These are phyloP conservation scores for Mortierella sp. DNA, from an alignment of 371 early-diverging fungal species.

Conservation along the genomic window DNA sequence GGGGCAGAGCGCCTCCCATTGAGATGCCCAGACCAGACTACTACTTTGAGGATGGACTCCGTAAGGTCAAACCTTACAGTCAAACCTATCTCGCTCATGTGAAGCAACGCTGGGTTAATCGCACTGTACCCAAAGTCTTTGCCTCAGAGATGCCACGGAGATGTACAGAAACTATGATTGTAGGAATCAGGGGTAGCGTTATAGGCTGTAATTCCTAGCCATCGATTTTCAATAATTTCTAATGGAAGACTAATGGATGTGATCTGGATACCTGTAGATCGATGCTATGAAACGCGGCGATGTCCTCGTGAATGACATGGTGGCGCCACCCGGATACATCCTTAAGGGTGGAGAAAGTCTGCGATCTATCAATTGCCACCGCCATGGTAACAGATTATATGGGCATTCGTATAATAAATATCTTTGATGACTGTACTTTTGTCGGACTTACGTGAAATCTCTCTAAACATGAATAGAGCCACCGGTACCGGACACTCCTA, in stretches of 20 bases:
- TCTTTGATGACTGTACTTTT: background rate
- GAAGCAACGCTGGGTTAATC: constrained; percentile 47
- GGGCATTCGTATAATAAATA: background rate
- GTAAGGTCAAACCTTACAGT: constrained; percentile 42
- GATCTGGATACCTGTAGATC: constrained; percentile 12
- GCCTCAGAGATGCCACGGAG: constrained; percentile 55
- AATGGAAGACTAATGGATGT: too few species aligned
- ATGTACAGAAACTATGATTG: constrained; percentile 47
- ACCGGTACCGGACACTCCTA: constrained; percentile 42
- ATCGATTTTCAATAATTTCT: background rate
- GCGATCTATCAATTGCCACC: constrained; percentile 46
- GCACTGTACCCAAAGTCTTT: constrained; percentile 49
- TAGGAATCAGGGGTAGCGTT: constrained; percentile 6
- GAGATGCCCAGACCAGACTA: constrained; percentile 37
- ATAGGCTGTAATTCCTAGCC: too few species aligned
- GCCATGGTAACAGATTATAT: constrained; percentile 29
- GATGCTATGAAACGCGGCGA: constrained; percentile 54
- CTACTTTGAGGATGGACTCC: constrained; percentile 40
- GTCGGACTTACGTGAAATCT: background rate
- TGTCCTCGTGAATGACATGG: constrained; percentile 39
- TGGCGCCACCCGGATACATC: constrained; percentile 35
- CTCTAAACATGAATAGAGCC: constrained; percentile 26
- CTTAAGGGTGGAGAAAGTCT: constrained; percentile 50
- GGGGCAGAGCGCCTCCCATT: constrained; percentile 6
- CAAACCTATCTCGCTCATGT: constrained; percentile 49